Evolutionary conservation across 2,329 filamentous ascomycete genomes (phyloP), one percentile per base, ranked within the genome.

Genomic region (Neonectria faginata): DNA sequence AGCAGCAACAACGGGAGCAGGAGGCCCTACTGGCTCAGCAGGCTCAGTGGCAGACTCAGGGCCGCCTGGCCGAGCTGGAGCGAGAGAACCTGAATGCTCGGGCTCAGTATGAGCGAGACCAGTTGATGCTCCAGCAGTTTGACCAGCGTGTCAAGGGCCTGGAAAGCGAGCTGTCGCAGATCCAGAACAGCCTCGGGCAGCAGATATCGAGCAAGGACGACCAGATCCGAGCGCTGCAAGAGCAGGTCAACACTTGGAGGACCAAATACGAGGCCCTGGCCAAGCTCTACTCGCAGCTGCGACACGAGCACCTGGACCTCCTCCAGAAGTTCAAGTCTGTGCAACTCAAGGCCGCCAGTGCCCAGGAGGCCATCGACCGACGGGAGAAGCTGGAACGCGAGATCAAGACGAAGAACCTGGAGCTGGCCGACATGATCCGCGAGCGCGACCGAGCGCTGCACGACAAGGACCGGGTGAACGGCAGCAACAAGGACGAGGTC

Each of bases 331-430:
- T 97, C 82, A 99, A 99, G 86, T 86, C 90, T 7, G 92, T 97
- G 41, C 97, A 98, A 79, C 86, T 98, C 68, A 99, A 98, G 85
- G 96, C 96, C 2, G 94, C 95, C 16, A 98, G 94, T 5, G 96
- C 96, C 0, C 95, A 98, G 77, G 96, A 99, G 81, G 96, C 96
- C 1, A 97, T 98, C 68, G 96, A 98, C 62, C 90, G 88, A 72
- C 91, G 95, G 9, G 96, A 99, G 82, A 97, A 97, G 83, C 86
- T 99, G 57, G 94, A 98, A 82, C 91, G 95, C 36, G 96, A 99
- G 81, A 92, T 99, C 78, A 99, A 99, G 87, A 97, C 95, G 31
- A 99, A 99, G 88, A 99, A 99, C 77, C 84, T 99, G n/a, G 96
- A 99, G 79, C 82, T 99, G 66, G 96, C 96, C 33, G 94, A 98